Evolutionary conservation across 2,329 filamentous ascomycete species (phyloP).

Genomic region (Sporothrix brasiliensis): DNA sequence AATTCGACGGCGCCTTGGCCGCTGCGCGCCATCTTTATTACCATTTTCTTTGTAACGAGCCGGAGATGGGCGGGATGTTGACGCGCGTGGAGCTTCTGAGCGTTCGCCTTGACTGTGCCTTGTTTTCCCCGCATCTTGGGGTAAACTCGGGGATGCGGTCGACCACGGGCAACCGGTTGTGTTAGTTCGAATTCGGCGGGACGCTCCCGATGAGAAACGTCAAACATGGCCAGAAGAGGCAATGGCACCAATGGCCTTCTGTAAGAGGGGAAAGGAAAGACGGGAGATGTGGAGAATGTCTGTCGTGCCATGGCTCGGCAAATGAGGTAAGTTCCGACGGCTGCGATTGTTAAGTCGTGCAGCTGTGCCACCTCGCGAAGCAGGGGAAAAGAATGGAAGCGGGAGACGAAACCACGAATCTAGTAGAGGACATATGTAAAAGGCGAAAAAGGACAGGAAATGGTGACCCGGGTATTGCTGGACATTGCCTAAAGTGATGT

Average conservation of each 20-base stretch:
- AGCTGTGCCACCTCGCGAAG: not conserved
- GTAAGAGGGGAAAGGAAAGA: too few relatives aligned
- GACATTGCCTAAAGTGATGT: too few relatives aligned
- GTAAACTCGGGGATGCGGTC: not conserved
- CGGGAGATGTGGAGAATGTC: not conserved
- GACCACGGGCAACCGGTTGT: not conserved
- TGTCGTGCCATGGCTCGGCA: not conserved
- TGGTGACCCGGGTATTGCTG: not conserved
- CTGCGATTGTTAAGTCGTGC: not conserved
- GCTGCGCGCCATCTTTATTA: not conserved
- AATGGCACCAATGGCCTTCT: too few relatives aligned
- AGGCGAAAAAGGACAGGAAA: not conserved
- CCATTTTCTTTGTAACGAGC: conserved; percentile 10
- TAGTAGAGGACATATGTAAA: not conserved
- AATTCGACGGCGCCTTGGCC: conserved; percentile 14
- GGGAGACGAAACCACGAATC: not conserved
- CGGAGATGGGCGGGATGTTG: not conserved
- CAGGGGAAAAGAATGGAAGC: not conserved
- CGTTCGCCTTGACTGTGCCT: too few relatives aligned
- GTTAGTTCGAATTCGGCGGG: conserved; percentile 24
- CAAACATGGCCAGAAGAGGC: not conserved
- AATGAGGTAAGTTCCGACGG: not conserved
- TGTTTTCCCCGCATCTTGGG: conserved; percentile 18
- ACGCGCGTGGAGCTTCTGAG: not conserved
- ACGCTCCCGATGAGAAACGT: conserved; percentile 25